Evolutionary conservation across 1,284 basidiomycete genomes (phyloP), one percentile per base, ranked within the genome.

Genomic region (Apiotrichum laibachii): DNA sequence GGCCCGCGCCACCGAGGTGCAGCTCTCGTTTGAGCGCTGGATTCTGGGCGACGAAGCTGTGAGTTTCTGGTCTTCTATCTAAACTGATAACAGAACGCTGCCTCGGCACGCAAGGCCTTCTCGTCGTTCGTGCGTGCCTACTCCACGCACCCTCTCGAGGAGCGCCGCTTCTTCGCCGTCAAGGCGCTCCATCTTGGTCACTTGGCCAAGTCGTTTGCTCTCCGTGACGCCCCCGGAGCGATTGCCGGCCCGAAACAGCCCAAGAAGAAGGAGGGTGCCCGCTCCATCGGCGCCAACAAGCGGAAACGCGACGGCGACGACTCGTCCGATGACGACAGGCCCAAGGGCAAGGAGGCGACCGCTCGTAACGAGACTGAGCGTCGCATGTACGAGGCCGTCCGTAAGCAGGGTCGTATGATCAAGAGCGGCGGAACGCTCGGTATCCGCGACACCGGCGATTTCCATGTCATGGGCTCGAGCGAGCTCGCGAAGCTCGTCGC

Each of bases 141-240:
- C 77, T 90, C 96, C 11, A 99, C 96, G 0, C 96, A 99, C 79
- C 94, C 95, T 0, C 85, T 89, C 5, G 87, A 88, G 62, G 96
- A 99, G 76, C 98, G 98, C 70, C 86, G 90, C 63, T 90, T 96
- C 60, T 99, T 99, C 81, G 93, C 97, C 77, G 86, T 97, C 56
- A 88, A 90, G 37, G 85, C 92, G 67, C 82, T 99, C 11, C 96
- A 99, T 73, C 84, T 97, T 44, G 96, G 96, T 1, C 96, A 99
- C 80, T 79, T 99, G 22, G 95, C 96, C 42, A 99, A 99, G 78
- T 86, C 92, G 0, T 99, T 99, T 72, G 93, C 92, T 0, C 82
- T 99, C 53, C 87, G 96, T 40, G 95, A 98, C 63, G 90, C 95
- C 1, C 96, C 96, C 0, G 88, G 84, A 34, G 79, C 85, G 2